Evolutionary conservation across 192 early-diverging fungal species (phyloP), one percentile per base, ranked within the genome.

Genomic region (Entomortierella beljakovae): DNA sequence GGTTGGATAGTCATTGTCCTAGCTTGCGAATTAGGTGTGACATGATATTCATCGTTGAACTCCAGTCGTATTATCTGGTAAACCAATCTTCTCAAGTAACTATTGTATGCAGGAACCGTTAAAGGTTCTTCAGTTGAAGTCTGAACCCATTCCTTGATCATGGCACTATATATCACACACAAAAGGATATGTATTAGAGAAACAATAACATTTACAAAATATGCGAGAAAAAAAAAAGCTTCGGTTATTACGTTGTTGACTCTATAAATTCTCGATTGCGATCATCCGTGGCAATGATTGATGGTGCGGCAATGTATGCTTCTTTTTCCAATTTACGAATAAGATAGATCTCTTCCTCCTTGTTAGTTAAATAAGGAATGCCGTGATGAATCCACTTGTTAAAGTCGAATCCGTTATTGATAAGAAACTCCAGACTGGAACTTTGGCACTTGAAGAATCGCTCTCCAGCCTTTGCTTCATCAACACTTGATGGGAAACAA

Each of bases 381-480:
- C 95, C 95, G 61, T 88, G 71, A 18, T 80, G 79, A 37, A 96
- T 89, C 85, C 94, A 93, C 59, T 95, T 94, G 83, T 97, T 96
- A 46, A 99, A 96, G 65, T 97, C 94, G 81, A 99, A 97, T 2
- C 87, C 83, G 80, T 92, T 91, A 6, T 85, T 74, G 7, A 81
- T 57, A 33, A 99, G 81, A 70, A 99, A 99, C 50, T 90, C 86
- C 26, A 99, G 46, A 57, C 86, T 88, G 26, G 80, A 76, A 25
- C 85, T 82, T 28, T 81, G 81, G 26, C 81, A 82, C 31, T 70
- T 61, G 40, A 87, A 87, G 42, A 80, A 80, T 13, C 85, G 71
- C 32, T 93, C 88, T 11, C 88, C 81, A 0, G 80, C 74, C 53
- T 88, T 76, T 49, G 51, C 57, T 35, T 61, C 61, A 42, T 85